Evolutionary conservation across 2,329 filamentous ascomycete genomes (phyloP), one percentile per base, ranked within the genome.

Genomic region (Xylaria sp.): DNA sequence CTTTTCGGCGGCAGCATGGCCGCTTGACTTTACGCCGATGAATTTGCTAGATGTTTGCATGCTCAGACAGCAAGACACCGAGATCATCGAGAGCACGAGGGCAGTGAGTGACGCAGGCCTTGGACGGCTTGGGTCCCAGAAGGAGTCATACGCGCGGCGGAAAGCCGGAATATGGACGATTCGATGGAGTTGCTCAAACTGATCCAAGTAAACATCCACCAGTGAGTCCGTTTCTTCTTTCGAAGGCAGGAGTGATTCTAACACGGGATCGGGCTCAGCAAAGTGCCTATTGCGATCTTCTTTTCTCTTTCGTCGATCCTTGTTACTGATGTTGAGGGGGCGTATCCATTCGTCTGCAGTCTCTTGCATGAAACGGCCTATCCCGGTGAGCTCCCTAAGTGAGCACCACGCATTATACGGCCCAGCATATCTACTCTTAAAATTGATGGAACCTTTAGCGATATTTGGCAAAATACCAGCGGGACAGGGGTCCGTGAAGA

Each of bases 91-190:
- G 37, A 94, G 72, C 3, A 86, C 72, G 13, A 85, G 75, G 0
- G 79, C 82, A 0, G 82, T 85, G 58, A 84, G 81, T 9, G 83
- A 78, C 1, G 81, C 80, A 50, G 75, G 76, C 19, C 81, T 76
- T 7, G 74, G 74, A 37, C 72, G 71, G 6, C 72, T 70, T 2
- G 76, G 75, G 13, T 76, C 75, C 83, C 83, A 85, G 68, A 82
- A 86, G 44, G 76, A 74, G 1, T 75, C 75, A 66, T 86, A 86
- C 63, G 83, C 78, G 50, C 78, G 78, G 53, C 76, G 77, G 71
- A 86, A 85, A 37, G 80, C 83, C 23, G 81, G 83, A 35, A 85
- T 80, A 68, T 86, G 83, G 30, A 86, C 75, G 64, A 86, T 83
- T 53, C 80, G 79, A 63, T 83, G 76, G 16, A 83, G 75, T 66